Base-by-base conservation (phyloP, 805 yeast genomes). In the Brettanomyces nanus region DNA sequence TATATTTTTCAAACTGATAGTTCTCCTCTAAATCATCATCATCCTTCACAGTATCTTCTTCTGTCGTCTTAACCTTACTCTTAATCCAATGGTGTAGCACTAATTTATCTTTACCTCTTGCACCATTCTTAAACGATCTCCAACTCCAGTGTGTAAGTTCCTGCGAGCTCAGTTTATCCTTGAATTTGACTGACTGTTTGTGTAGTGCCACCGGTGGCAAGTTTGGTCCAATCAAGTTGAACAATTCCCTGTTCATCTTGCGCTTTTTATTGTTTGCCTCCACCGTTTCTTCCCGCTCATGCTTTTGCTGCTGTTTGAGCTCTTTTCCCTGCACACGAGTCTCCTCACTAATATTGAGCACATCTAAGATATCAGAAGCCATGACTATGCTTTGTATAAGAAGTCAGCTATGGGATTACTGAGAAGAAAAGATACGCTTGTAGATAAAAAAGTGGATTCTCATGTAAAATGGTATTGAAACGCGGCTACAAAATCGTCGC, bases 201-300 rank as follows among this genome's bases (percentile, higher is more conserved):
- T 34, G 30, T n/a, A 71, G 72, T n/a, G 70, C 71, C 6, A 72
- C 74, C 0, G 97, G 89, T 1, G 98, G 96, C 2, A 95, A 77
- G 57, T 86, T 86, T 28, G 92, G 89, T 4, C 99, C 98, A 29
- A 92, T 65, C 37, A 94, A 68, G 46, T 82, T 83, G 59, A 82
- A 89, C 38, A 92, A 65, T 56, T 92, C 98, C 48, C 97, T 72
- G 45, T 85, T 89, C 75, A 90, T 82, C 38, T 59, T 64, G 39
- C 59, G 62, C 49, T 57, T 60, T 44, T 64, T 62, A 42, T 36
- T 23, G 40, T 48, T 47, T 13, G 41, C 36, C n/a, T 42, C 38
- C 9, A 40, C 36, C 6, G 44, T 42, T 27, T 42, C 41, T 17
- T 41, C 47, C 19, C 45, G 47, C 23, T 49, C 44, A 21, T 65